Percentiles rank a stretch among this genome's conserved stretches.
Conservation (phyloP, 257 asterid genomes). For the Capsicum chinense region DNA sequence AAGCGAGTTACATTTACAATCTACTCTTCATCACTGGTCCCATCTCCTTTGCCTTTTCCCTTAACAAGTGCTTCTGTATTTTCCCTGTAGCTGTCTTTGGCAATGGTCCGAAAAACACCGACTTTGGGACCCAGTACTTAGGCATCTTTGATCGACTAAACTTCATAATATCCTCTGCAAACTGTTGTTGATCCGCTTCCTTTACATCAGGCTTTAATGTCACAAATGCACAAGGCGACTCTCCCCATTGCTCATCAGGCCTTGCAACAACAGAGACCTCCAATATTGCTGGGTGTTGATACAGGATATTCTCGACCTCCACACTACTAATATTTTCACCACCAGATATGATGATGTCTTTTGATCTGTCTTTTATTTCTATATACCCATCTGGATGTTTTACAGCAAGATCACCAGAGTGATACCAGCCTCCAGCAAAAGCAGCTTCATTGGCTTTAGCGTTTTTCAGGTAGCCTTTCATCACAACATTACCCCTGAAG, state of each 20-base stretch:
- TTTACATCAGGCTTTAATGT: constrained; percentile 61
- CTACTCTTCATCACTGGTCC: constrained; percentile 79
- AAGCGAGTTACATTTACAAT: constrained; percentile 37
- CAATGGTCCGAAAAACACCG: constrained; percentile 81
- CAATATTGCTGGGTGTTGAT: constrained; percentile 72
- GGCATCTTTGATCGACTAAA: constrained; percentile 85
- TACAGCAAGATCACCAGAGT: constrained; percentile 93
- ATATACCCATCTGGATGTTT: constrained; percentile 85
- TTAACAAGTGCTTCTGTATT: constrained; percentile 87
- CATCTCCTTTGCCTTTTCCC: constrained; percentile 87
- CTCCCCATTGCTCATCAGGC: constrained; percentile 93
- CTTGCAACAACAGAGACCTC: constrained; percentile 92
- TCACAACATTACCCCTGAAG: constrained; percentile 79
- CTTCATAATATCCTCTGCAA: constrained; percentile 77
- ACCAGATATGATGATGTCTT: constrained; percentile 91
- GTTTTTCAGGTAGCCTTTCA: constrained; percentile 93
- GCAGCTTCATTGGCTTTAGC: constrained; percentile 83
- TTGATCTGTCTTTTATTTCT: constrained; percentile 83
- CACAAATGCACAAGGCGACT: constrained; percentile 94
- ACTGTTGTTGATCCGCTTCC: constrained; percentile 41
- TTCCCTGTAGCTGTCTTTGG: constrained; percentile 98
- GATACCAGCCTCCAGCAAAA: constrained; percentile 82
- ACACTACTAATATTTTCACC: constrained; percentile 95
- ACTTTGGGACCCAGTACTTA: constrained; percentile 80
- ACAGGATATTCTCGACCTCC: constrained; percentile 85